Evolutionary conservation across 139 green algal genomes (phyloP).

Genomic region (Penium margaritaceum): DNA sequence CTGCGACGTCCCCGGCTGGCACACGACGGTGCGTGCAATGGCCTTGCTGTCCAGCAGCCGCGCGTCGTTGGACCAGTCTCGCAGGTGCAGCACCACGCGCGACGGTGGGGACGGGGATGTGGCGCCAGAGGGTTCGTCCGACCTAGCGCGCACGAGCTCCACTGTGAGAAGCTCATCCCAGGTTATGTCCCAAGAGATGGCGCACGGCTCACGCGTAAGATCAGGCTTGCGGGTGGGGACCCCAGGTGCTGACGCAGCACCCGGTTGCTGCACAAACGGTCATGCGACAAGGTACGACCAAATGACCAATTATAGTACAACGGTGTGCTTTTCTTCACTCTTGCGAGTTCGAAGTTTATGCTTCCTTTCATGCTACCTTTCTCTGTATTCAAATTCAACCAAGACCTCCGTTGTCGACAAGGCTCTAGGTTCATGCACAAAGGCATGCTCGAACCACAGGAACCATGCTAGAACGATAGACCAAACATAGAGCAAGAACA

Average conservation of each 20-base stretch:
- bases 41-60: constrained; percentile 33
- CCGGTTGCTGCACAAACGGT: constrained; percentile 4
- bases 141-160: constrained; percentile 63
- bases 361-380: too few species aligned
- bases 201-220: constrained; percentile 31
- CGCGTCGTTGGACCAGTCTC: constrained; percentile 9
- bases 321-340: too few species aligned
- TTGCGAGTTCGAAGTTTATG: too few species aligned
- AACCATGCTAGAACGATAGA: too few species aligned
- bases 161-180: constrained; percentile 60
- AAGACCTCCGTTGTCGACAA: too few species aligned
- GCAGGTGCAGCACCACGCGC: constrained; percentile 36
- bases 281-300: too few species aligned
- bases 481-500: too few species aligned
- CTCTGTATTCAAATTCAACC: too few species aligned
- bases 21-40: constrained; percentile 58
- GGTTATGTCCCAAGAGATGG: constrained; percentile 48
- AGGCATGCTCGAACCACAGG: too few species aligned
- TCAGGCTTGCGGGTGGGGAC: constrained; percentile 1
- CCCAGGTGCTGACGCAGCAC: not conserved
- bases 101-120: constrained; percentile 31
- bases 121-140: constrained; percentile 43
- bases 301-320: too few species aligned
- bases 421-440: too few species aligned
- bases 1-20: constrained; percentile 57